Conservation (phyloP, 208 protist species). For the Leishmania martiniquensis region DNA sequence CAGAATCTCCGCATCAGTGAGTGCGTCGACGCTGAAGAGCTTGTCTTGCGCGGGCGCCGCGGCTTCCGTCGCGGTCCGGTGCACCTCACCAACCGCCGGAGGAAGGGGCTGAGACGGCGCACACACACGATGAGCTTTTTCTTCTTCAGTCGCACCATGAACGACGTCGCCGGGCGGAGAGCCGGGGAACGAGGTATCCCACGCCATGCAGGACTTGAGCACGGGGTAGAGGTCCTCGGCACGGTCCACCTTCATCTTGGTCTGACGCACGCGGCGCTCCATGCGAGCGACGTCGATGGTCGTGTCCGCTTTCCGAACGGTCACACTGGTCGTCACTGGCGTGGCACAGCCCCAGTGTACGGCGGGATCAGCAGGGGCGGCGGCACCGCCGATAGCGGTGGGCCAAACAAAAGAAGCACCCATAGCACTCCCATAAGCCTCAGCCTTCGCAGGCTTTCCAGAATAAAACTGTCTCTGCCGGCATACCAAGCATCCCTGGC, state of each 20-base stretch:
- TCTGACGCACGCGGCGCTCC: slow-evolving; percentile 38
- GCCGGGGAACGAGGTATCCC: slow-evolving; percentile 12
- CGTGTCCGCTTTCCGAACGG: background rate
- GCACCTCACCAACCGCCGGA: slow-evolving; percentile 10
- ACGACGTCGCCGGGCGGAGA: background rate
- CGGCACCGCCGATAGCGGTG: background rate
- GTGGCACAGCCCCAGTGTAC: background rate
- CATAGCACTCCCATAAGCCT: background rate
- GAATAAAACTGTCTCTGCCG: slow-evolving; percentile 11
- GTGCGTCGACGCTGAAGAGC: slow-evolving; percentile 23
- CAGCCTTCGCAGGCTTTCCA: background rate
- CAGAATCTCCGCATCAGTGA: slow-evolving; percentile 78
- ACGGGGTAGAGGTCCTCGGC: slow-evolving; percentile 32
- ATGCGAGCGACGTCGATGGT: slow-evolving; percentile 20
- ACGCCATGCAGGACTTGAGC: slow-evolving; percentile 33
- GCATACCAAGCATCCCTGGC: slow-evolving; percentile 19
- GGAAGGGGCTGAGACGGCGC: slow-evolving; percentile 18
- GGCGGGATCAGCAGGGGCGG: background rate
- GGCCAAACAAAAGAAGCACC: background rate
- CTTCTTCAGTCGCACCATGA: background rate
- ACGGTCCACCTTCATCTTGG: slow-evolving; percentile 30
- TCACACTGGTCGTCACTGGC: background rate
- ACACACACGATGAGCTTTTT: slow-evolving; percentile 4
- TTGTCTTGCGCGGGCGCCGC: slow-evolving; percentile 3
- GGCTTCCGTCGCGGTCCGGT: background rate